Conservation (phyloP, 2,329 filamentous ascomycete genomes). For the Arthrobotrys megalospora region DNA sequence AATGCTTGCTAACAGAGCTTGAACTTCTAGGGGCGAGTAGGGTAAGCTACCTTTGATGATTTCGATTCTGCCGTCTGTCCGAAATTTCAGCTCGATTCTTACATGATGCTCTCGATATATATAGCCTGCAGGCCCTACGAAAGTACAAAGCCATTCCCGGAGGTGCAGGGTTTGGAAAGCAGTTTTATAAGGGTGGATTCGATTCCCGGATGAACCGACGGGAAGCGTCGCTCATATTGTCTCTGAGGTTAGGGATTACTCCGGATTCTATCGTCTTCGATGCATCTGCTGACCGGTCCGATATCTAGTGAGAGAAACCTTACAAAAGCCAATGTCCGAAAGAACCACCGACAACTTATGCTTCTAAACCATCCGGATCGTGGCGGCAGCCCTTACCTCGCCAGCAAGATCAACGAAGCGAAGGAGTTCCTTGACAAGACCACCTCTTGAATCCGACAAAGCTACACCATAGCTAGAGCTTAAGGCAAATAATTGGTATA, state of each 20-base stretch:
- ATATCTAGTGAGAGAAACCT: slow-evolving; percentile 81
- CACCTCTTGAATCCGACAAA: slow-evolving; percentile 60
- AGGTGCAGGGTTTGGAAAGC: slow-evolving; percentile 82
- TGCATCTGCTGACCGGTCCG: background rate
- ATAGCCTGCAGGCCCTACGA: slow-evolving; percentile 84
- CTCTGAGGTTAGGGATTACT: slow-evolving; percentile 78
- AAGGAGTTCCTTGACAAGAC: slow-evolving; percentile 95
- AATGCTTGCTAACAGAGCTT: slow-evolving; percentile 41
- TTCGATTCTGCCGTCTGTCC: background rate
- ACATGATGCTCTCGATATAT: slow-evolving; percentile 1
- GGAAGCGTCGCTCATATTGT: slow-evolving; percentile 91
- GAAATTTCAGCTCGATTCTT: slow-evolving; percentile 22
- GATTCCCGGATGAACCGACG: slow-evolving; percentile 93
- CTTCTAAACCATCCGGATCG: slow-evolving; percentile 97
- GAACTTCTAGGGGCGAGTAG: slow-evolving; percentile 80
- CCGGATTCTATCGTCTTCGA: background rate
- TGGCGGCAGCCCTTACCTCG: slow-evolving; percentile 94
- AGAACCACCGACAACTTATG: slow-evolving; percentile 96
- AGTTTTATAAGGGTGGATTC: slow-evolving; percentile 99
- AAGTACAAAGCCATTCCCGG: slow-evolving; percentile 79
- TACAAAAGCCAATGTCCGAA: slow-evolving; percentile 93
- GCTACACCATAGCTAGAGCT: background rate
- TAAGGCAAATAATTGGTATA: background rate
- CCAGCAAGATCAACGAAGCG: slow-evolving; percentile 98
- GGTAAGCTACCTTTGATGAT: slow-evolving; percentile 66